Evolutionary conservation across 495 filamentous ascomycete genomes (phyloP).

Genomic region (Lasiosphaeria ovina): DNA sequence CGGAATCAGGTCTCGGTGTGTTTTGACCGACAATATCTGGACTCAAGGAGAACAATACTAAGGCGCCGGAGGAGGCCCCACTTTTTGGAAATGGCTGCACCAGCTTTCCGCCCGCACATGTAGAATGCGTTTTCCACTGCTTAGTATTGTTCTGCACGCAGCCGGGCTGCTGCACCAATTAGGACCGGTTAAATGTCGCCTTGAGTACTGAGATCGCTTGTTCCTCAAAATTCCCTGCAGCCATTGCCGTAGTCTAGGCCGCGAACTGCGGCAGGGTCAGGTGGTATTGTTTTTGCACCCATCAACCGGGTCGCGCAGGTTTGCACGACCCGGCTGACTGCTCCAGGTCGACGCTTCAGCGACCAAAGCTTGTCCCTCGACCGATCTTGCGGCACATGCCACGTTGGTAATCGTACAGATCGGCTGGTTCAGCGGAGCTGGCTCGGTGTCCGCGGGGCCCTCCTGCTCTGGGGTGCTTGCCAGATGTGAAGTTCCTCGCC

Average conservation of each 20-base stretch:
- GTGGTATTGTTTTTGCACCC: neutral
- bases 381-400: no score
- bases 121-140: no score
- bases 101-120: no score
- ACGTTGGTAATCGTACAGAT: neutral
- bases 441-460: neutral
- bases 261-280: no score
- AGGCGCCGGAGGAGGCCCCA: no score
- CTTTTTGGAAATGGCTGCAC: no score
- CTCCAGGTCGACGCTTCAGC: no score
- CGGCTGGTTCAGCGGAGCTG: neutral
- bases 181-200: neutral
- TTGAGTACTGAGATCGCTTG: neutral
- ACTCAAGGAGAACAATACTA: no score
- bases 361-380: no score
- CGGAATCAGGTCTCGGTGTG: no score
- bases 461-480: neutral
- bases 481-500: slow-evolving; percentile 1
- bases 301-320: neutral
- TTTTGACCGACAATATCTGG: no score
- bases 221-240: neutral
- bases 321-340: neutral
- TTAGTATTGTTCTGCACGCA: neutral
- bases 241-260: neutral
- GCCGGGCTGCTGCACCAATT: neutral